Conservation (phyloP, 176 grass and related monocot species). For the Phoenix dactylifera region DNA sequence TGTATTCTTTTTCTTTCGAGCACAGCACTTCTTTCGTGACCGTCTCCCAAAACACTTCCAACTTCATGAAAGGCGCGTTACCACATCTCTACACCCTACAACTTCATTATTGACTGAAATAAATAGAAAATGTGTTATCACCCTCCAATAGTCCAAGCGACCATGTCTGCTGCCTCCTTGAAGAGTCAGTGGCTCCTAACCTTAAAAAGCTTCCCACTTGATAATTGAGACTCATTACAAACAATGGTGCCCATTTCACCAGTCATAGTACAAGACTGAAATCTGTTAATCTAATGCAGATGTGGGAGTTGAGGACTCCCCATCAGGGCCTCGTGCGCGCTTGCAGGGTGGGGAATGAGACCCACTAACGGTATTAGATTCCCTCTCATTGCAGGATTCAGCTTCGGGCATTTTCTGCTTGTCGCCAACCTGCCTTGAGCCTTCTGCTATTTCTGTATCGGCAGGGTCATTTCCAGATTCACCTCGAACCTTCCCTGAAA, state of each 20-base stretch:
- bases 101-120: not conserved
- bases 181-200: not conserved
- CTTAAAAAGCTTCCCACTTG: no score
- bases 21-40: no score
- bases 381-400: not conserved
- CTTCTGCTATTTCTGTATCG: not conserved
- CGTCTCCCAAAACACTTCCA: no score
- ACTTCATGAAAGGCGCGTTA: no score
- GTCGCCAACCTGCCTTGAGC: not conserved
- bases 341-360: not conserved
- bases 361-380: constrained; percentile 10
- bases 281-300: no score
- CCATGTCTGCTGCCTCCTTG: not conserved
- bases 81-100: not conserved
- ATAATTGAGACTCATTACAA: no score
- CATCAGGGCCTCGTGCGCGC: not conserved
- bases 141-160: not conserved
- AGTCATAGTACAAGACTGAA: no score
- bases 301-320: not conserved
- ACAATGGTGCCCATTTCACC: no score
- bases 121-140: not conserved
- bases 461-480: constrained; percentile 25
- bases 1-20: no score
- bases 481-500: constrained; percentile 26
- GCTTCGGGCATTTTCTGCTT: constrained; percentile 2